Base-by-base conservation (phyloP, 108 stramenopile genomes). In the Conticribra weissflogii region DNA sequence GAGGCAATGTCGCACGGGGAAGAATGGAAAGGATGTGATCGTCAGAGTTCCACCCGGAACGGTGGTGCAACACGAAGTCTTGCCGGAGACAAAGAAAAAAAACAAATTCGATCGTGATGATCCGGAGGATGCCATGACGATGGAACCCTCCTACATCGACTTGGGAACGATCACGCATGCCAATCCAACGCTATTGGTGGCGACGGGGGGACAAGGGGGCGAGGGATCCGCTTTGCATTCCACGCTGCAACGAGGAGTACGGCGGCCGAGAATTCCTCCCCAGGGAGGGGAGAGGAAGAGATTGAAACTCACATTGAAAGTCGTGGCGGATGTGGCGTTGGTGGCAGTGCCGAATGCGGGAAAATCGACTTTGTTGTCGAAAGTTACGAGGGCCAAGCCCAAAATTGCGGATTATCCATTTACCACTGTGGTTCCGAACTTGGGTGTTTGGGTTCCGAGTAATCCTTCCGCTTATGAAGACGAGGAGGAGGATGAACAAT, bases 321-420 rank as follows among this genome's bases (percentile, higher is more conserved):
- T 97, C 57, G 95, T 99, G 14, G 97, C 96, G 0, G 98, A 98
- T 74, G 96, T 97, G n/a, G 98, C 97, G 21, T 60, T 98, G 2
- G 90, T 97, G 3, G 98, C 94, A 9, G 89, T 97, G 2, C 98
- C 98, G 0, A 98, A 97, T 78, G 96, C 97, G 8, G 98, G 98
- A 3, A 98, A 98, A 79, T 86, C 85, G 50, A 98, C 98, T 2
- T 85, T 98, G 25, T 80, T 98, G 29, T 82, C 86, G 22, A 75
- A 87, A 30, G 92, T 93, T 33, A 96, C 93, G 19, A 86, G 96
- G 49, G 98, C 98, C 63, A 89, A 95, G 69, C 98, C 98, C 15
- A 97, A 97, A 68, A 98, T 98, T 71, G 96, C 98, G 9, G 93
- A 97, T 84, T 97, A 97, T 77, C 90, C 97, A 24, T 98, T 96